These are phyloP conservation scores for Parietaria judaica DNA, from an alignment of 306 rosid species.

Conservation along the genomic window DNA sequence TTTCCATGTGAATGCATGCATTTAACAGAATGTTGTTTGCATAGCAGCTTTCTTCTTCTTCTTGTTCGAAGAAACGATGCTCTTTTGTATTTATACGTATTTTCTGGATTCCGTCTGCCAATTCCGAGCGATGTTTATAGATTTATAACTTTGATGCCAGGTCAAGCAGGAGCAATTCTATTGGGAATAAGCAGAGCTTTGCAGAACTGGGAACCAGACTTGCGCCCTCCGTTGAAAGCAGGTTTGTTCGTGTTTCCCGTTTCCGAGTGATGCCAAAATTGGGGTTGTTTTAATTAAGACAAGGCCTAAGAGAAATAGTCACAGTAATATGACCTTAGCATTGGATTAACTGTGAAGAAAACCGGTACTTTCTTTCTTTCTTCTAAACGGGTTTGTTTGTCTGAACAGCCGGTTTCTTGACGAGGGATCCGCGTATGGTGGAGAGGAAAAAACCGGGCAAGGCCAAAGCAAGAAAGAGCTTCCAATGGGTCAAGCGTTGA, in stretches of 20 bases:
- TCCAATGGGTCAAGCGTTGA: conserved; percentile 99
- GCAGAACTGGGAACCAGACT: conserved; percentile 92
- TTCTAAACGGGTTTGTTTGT: conserved; percentile 18
- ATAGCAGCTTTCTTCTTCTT: background rate
- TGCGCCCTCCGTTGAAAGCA: conserved; percentile 69
- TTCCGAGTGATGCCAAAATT: background rate
- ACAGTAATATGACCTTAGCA: background rate
- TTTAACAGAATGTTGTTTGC: background rate
- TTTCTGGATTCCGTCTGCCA: background rate
- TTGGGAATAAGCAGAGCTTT: conserved; percentile 90
- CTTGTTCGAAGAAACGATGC: too few relatives aligned
- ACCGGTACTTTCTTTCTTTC: background rate
- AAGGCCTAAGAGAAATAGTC: background rate
- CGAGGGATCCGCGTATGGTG: conserved; percentile 83
- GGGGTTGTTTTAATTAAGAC: too few relatives aligned
- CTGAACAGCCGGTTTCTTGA: conserved; percentile 77
- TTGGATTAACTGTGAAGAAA: background rate
- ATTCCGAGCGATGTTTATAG: background rate
- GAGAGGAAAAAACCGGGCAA: conserved; percentile 98
- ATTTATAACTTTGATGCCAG: conserved; percentile 21
- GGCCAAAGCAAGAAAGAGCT: conserved; percentile 96
- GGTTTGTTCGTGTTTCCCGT: conserved; percentile 30
- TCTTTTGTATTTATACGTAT: too few relatives aligned
- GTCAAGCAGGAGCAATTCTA: conserved; percentile 95
- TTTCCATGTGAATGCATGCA: too few relatives aligned